Conservation (phyloP, 805 yeast genomes). For the Yueomyces sinensis region DNA sequence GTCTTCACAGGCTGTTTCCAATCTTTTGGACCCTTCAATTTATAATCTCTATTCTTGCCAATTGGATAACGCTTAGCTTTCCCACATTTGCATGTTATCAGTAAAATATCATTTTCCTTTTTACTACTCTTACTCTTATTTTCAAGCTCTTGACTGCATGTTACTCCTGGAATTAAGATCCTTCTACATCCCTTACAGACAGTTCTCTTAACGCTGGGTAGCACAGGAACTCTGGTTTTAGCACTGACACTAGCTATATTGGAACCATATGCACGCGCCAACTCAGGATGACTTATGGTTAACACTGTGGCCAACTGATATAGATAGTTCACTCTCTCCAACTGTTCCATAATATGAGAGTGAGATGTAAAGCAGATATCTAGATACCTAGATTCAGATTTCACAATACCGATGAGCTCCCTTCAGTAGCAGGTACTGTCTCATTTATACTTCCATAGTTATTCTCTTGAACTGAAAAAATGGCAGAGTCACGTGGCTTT, state of each 20-base stretch:
- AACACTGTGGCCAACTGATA: conserved; percentile 39
- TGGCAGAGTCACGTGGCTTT: too few relatives aligned
- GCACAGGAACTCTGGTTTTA: conserved; percentile 49
- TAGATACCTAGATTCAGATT: too few relatives aligned
- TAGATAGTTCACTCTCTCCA: conserved; percentile 43
- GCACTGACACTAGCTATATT: conserved; percentile 50
- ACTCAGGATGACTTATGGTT: conserved; percentile 10
- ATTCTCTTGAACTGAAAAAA: too few relatives aligned
- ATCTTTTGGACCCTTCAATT: conserved; percentile 13
- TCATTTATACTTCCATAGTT: too few relatives aligned
- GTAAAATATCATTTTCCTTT: conserved; percentile 32
- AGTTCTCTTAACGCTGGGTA: conserved; percentile 53
- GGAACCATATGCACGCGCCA: conserved; percentile 44
- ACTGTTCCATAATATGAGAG: conserved; percentile 38
- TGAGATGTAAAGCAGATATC: too few relatives aligned
- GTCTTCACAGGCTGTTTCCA: conserved; percentile 4
- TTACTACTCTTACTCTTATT: not conserved
- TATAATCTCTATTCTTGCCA: conserved; percentile 39
- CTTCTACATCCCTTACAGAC: conserved; percentile 57
- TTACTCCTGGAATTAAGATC: conserved; percentile 35
- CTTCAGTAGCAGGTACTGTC: too few relatives aligned
- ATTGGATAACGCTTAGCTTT: conserved; percentile 43
- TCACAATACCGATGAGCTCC: not conserved
- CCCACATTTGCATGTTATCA: conserved; percentile 42
- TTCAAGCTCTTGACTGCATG: conserved; percentile 18